Evolutionary conservation across 2,329 filamentous ascomycete species (phyloP), one percentile per base, ranked within the genome.

Genomic region (Talaromyces sp.): DNA sequence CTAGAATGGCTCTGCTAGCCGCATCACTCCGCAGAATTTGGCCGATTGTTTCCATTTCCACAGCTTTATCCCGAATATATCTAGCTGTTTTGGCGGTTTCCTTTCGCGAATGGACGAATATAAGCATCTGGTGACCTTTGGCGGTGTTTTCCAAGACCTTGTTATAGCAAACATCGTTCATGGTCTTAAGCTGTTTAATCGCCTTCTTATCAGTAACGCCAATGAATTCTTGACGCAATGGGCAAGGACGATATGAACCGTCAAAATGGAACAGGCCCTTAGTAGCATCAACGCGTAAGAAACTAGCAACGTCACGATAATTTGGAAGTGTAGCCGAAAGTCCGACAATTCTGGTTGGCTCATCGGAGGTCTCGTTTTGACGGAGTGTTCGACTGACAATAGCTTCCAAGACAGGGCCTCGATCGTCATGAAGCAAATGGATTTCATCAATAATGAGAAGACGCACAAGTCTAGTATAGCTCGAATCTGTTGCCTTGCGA

Each of bases 121-220:
- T 96, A 42, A 99, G 86, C 93, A 99, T 97, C 76, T 99, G 95
- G 57, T 63, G 62, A 21, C 58, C 62, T 44, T 63, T 63, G 5
- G 58, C 62, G 9, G 48, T 50, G 70, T 99, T 96, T 76, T 99
- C 95, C 61, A 99, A 85, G 31, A 97, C 93, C 77, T 99, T 99
- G 67, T 88, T 96, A 76, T 99, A 99, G 63, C 92, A 97, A 61
- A 99, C 93, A 70, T 99, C 95, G 72, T 99, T 99, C 95, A 99
- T 99, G 0, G 91, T 96, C 83, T 98, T 97, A 61, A 99, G 82
- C 76, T 99, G 95, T 79, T 98, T 99, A 79, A 99, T 99, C 5
- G 95, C 91, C 76, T 98, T 98, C 80, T 95, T 96, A 69, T 99
- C 95, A 0, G 93, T 97, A 48, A 99, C 90, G 60, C 95, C 95